Evolutionary conservation across 768 basidiomycete genomes (phyloP), one percentile per base, ranked within the genome.

Genomic region (Macrocybe gigantea): DNA sequence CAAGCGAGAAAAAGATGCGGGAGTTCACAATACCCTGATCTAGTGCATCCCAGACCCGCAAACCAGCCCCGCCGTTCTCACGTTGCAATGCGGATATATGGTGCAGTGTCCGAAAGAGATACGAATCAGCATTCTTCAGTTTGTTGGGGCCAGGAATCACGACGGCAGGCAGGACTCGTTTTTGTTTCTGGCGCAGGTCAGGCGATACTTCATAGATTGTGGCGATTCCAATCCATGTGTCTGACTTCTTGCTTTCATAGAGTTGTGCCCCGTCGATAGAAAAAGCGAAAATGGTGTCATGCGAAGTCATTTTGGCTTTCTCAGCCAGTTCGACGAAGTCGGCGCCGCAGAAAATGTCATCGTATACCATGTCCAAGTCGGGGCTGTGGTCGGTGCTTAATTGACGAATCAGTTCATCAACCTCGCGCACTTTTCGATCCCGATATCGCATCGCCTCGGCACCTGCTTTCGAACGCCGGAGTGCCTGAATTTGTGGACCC

Each of bases 401-500:
- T 37, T 37, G 35, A 9, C 9, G 22, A 22, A 56, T 33, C 9
- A 55, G 53, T 1, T 48, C 43, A 3, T 47, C 22, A 30, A 61
- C 54, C 11, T 56, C 41, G 10, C 49, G 13, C 2, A 58, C 57
- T 33, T 61, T 52, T 11, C 48, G 38, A 7, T 51, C 14, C 0
- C 63, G 55, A 47, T 73, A 69, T 0, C 36, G 30, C 56, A 71
- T 58, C 0, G 54, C 48, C 0, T 41, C 29, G 0, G 72, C 61
- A 9, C 60, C 50, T 1, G 53, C 47, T 0, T 35, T 47, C 11
- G 47, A 57, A 0, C 62, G 48, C 9, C 64, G 57, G 1, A 67
- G 52, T 0, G 74, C 70, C 41, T 77, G 74, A 0, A 77, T 46
- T 44, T 74, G 72, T 1, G 71, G 73, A 3, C 72, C 71, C 11